Evolutionary conservation across 768 basidiomycete species (phyloP), one percentile per base, ranked within the genome.

Genomic region (Suillus spraguei): DNA sequence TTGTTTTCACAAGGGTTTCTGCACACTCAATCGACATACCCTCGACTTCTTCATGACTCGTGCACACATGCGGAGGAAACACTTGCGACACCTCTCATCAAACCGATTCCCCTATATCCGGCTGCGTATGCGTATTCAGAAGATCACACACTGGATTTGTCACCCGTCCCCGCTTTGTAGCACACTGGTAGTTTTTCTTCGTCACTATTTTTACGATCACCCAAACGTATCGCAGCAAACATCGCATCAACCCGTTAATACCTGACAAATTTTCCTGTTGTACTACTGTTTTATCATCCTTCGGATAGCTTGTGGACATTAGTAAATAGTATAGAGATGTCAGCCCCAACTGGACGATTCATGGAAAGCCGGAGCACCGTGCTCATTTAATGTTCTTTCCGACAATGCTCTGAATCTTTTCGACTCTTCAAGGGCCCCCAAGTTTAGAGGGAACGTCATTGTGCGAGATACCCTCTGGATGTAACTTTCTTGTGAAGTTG

Each of bases 91-190:
- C 71, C 72, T 41, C 55, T 77, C 32, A 61, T 76, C 63, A 72
- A 62, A 60, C 75, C 74, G 10, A 76, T 64, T 24, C 70, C 74
- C 8, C 24, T 70, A 46, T 77, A 75, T 56, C 74, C 74, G 0
- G 47, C 60, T 32, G 67, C 74, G 24, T 75, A 72, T 54, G 16
- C 62, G 52, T 68, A 73, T n/a, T 42, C 66, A 41, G 65, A 69
- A 38, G 20, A 24, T 44, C 44, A 41, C 50, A 59, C 47, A 22
- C 55, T 50, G 1, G 49, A 63, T 61, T 10, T 59, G 11, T 49
- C 56, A 41, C 59, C 58, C 52, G 49, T 36, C 50, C 42, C 60
- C 35, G 46, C 49, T 55, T 14, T 67, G 60, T 63, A 64, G n/a
- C 36, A 14, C 38, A 28, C 38, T 36, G 7, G 36, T 16, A 24